These are phyloP conservation scores for Hymenoscyphus occultus DNA, from an alignment of 2,329 filamentous ascomycete genomes.

Conservation along the genomic window DNA sequence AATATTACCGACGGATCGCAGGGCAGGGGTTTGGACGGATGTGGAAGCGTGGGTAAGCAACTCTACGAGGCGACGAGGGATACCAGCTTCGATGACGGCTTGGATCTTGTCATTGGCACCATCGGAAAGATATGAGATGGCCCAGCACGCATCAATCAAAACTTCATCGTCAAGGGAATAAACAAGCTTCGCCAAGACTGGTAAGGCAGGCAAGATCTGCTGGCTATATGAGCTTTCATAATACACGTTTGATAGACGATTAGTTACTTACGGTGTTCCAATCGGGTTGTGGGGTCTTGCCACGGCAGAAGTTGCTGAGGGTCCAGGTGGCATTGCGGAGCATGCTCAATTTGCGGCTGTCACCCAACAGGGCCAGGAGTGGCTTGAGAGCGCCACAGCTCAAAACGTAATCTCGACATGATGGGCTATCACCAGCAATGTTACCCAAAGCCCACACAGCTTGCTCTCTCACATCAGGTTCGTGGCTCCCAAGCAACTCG, in stretches of 20 bases:
- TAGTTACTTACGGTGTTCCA: slow-evolving; percentile 79
- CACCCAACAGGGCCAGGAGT: slow-evolving; percentile 82
- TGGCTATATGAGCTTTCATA: slow-evolving; percentile 32
- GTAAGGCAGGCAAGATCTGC: slow-evolving; percentile 90
- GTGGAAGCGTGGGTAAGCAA: slow-evolving; percentile 97
- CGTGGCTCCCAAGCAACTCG: slow-evolving; percentile 89
- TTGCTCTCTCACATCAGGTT: slow-evolving; percentile 96
- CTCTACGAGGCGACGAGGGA: slow-evolving; percentile 93
- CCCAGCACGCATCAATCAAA: slow-evolving; percentile 98
- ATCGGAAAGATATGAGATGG: slow-evolving; percentile 97
- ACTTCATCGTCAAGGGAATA: slow-evolving; percentile 99
- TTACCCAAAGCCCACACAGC: slow-evolving; percentile 98
- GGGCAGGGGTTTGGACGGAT: slow-evolving; percentile 94
- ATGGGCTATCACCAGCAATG: slow-evolving; percentile 96
- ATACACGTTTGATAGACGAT: slow-evolving; percentile 13
- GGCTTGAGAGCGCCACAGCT: slow-evolving; percentile 88
- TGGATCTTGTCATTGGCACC: slow-evolving; percentile 99
- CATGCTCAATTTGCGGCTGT: slow-evolving; percentile 99
- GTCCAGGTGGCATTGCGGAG: slow-evolving; percentile 98
- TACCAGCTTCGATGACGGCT: slow-evolving; percentile 96
- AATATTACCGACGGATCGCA: slow-evolving; percentile 97
- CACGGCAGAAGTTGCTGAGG: slow-evolving; percentile 98
- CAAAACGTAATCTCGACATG: slow-evolving; percentile 95
- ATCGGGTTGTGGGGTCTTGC: slow-evolving; percentile 97
- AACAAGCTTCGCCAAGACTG: slow-evolving; percentile 93